Percentiles rank a stretch among this genome's conserved stretches.
Conservation (phyloP, 1,284 basidiomycete genomes). For the Apiotrichum sp. region DNA sequence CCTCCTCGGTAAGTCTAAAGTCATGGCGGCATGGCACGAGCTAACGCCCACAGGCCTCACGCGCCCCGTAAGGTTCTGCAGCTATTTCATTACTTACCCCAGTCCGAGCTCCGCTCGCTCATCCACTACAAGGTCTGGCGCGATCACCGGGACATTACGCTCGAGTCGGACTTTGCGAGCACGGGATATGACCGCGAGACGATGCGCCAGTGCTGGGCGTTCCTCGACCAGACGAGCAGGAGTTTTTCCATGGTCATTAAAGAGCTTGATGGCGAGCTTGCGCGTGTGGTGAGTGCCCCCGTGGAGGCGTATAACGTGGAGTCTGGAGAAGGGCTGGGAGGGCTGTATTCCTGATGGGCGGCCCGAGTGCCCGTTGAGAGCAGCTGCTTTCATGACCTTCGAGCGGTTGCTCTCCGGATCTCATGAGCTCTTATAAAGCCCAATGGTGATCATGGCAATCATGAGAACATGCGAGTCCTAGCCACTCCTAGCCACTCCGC, state of each 20-base stretch:
- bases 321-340: conserved; percentile 39
- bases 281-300: conserved; percentile 60
- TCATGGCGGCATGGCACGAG: neutral
- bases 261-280: conserved; percentile 91
- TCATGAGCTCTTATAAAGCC: too few species aligned
- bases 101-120: conserved; percentile 73
- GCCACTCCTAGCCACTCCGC: too few species aligned
- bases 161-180: conserved; percentile 59
- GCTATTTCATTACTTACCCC: conserved; percentile 7
- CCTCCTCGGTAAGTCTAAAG: conserved; percentile 26
- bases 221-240: conserved; percentile 81
- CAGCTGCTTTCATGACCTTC: too few species aligned
- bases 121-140: conserved; percentile 73
- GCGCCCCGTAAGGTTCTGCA: conserved; percentile 28
- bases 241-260: conserved; percentile 94
- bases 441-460: too few species aligned
- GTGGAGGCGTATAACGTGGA: conserved; percentile 11
- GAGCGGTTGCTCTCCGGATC: too few species aligned
- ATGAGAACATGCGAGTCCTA: too few species aligned
- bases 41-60: conserved; percentile 24
- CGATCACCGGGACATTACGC: conserved; percentile 70
- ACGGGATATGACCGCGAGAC: conserved; percentile 74
- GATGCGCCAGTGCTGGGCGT: conserved; percentile 87
- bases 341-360: too few species aligned
- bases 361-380: too few species aligned